phyloP scores from a whole-genome alignment of 1,284 basidiomycete species.

The Boletus calvinii region DNA sequence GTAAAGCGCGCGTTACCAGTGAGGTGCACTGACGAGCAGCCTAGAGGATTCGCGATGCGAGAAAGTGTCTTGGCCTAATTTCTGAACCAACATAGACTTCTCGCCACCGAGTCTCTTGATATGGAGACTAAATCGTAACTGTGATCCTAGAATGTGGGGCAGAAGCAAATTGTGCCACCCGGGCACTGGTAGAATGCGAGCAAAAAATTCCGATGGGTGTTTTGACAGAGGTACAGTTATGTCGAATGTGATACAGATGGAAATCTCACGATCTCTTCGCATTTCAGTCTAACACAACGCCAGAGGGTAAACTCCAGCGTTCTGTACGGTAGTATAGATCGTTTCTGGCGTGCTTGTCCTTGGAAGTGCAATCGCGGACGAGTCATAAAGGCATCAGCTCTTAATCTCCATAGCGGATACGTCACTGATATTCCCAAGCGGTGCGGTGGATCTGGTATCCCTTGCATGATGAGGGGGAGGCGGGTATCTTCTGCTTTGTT shows the following conservation, averaged over 20 bases:
- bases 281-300: slow-evolving; percentile 2
- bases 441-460: background rate
- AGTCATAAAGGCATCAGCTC: background rate
- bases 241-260: slow-evolving; percentile 12
- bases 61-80: background rate
- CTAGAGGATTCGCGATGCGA: background rate
- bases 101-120: background rate
- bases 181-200: background rate
- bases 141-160: background rate
- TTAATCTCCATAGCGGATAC: background rate
- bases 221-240: slow-evolving; percentile 22
- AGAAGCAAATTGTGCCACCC: slow-evolving; percentile 9
- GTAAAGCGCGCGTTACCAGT: background rate
- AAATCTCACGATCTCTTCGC: slow-evolving; percentile 20
- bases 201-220: slow-evolving; percentile 9
- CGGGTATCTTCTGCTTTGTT: slow-evolving; percentile 17
- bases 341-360: background rate
- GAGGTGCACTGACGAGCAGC: slow-evolving; percentile 1
- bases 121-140: background rate
- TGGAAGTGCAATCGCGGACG: background rate
- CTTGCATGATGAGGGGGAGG: background rate
- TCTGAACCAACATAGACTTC: background rate
- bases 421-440: background rate
- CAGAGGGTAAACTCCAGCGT: background rate
- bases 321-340: background rate